Percentiles rank a stretch among this genome's conserved stretches.
Evolutionary conservation across 2,329 filamentous ascomycete species (phyloP).

Genomic region (Penicillium griseofulvum): DNA sequence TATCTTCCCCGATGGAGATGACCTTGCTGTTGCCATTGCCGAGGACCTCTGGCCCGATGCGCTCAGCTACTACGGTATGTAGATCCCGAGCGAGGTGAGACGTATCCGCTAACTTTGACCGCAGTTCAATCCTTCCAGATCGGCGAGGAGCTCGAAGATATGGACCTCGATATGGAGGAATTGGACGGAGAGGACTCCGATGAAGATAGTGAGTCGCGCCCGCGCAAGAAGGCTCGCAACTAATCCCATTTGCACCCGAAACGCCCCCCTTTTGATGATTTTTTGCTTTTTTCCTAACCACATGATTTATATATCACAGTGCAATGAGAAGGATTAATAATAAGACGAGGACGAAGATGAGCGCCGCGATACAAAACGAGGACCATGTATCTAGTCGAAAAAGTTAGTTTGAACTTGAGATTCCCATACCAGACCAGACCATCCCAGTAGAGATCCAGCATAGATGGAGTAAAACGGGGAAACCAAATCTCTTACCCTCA

Average conservation of each 20-base stretch:
- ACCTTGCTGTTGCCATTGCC: constrained; percentile 73
- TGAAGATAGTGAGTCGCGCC: constrained; percentile 51
- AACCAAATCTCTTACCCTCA: constrained; percentile 64
- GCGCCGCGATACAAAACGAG: constrained; percentile 83
- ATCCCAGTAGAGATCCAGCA: constrained; percentile 4
- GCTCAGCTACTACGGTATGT: constrained; percentile 86
- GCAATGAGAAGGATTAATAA: constrained; percentile 74
- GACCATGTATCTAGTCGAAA: constrained; percentile 61
- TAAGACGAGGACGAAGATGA: constrained; percentile 86
- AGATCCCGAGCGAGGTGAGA: background rate
- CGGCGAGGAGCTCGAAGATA: constrained; percentile 59
- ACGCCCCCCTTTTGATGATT: constrained; percentile 19
- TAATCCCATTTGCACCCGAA: constrained; percentile 24
- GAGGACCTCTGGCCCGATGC: constrained; percentile 89
- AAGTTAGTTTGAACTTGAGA: constrained; percentile 24
- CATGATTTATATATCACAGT: constrained; percentile 48
- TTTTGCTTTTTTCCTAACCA: constrained; percentile 13
- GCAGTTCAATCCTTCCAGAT: constrained; percentile 70
- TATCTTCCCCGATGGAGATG: constrained; percentile 84
- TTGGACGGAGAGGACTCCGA: constrained; percentile 46
- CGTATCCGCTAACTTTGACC: constrained; percentile 37
- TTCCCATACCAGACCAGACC: constrained; percentile 17
- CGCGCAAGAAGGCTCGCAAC: constrained; percentile 43
- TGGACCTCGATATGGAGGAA: constrained; percentile 62
- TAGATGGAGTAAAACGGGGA: background rate